Percentiles rank a stretch among this genome's conserved stretches.
Evolutionary conservation across 192 early-diverging fungal genomes (phyloP).

Genomic region (Coemansia umbellata): DNA sequence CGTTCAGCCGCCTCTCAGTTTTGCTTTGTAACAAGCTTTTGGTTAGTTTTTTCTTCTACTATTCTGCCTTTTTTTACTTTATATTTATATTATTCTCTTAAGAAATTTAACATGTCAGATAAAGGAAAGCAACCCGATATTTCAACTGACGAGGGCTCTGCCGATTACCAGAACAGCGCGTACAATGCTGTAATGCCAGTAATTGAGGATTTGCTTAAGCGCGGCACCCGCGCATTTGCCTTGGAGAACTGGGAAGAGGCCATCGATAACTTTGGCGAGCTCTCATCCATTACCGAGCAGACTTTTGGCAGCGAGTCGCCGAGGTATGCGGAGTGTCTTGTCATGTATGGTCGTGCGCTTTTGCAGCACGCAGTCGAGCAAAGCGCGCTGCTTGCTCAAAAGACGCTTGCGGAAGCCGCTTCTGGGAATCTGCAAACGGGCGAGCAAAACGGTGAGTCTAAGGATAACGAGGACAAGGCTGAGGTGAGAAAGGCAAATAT

Average conservation of each 20-base stretch:
- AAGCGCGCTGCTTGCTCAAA: slow-evolving; percentile 68
- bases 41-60: slow-evolving; percentile 1
- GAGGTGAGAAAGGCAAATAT: slow-evolving; percentile 47
- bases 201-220: slow-evolving; percentile 55
- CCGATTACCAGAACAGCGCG: slow-evolving; percentile 11
- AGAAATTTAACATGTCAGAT: slow-evolving; percentile 13
- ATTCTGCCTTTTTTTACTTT: not conserved
- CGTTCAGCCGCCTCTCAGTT: no score
- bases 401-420: slow-evolving; percentile 49
- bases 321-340: slow-evolving; percentile 66
- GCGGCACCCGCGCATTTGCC: slow-evolving; percentile 64
- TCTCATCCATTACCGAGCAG: slow-evolving; percentile 61
- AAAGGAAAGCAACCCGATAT: slow-evolving; percentile 43
- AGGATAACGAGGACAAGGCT: not conserved
- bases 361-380: slow-evolving; percentile 71
- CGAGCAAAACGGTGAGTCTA: not conserved
- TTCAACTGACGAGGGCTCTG: not conserved
- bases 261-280: slow-evolving; percentile 63
- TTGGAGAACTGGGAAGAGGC: slow-evolving; percentile 61
- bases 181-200: slow-evolving; percentile 33
- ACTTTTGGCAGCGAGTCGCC: slow-evolving; percentile 58
- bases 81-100: not conserved
- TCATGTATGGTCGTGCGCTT: slow-evolving; percentile 71
- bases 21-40: not conserved
- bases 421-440: slow-evolving; percentile 24